These are phyloP conservation scores for Primulina eburnea DNA, from an alignment of 257 asterid genomes.

Conservation along the genomic window DNA sequence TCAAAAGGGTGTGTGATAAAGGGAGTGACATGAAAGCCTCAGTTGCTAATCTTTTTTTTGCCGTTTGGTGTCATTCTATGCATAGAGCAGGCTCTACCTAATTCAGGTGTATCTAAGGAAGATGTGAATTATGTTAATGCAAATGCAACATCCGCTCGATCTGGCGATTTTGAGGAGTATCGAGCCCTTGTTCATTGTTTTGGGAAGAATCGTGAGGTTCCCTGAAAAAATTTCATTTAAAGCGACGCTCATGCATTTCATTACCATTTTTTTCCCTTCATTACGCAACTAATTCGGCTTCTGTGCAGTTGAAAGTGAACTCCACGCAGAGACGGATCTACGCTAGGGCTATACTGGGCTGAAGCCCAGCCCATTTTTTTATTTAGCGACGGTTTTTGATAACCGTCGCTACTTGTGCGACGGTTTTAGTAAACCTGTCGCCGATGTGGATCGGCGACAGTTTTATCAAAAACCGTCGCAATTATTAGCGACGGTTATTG, in stretches of 20 bases:
- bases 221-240: constrained; percentile 1
- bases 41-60: no score
- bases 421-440: no score
- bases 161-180: constrained; percentile 90
- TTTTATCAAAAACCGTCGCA: no score
- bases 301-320: constrained; percentile 70
- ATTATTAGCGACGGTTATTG: no score
- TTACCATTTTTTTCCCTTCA: constrained; percentile 13
- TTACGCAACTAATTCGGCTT: constrained; percentile 1
- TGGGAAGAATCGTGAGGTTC: constrained; percentile 88
- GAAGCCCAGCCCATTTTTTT: no score
- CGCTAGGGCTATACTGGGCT: no score
- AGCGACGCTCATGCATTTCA: no score
- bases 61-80: constrained; percentile 68
- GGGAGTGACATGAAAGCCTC: neutral
- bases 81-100: constrained; percentile 90
- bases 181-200: constrained; percentile 80
- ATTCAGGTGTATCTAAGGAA: constrained; percentile 81
- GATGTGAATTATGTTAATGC: constrained; percentile 38
- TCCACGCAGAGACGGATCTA: no score
- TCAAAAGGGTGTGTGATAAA: neutral
- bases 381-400: no score
- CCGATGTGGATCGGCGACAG: no score
- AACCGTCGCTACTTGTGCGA: no score
- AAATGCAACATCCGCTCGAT: constrained; percentile 96